Base-by-base conservation (phyloP, 768 basidiomycete genomes). In the Rhodotorula taiwanensis region DNA sequence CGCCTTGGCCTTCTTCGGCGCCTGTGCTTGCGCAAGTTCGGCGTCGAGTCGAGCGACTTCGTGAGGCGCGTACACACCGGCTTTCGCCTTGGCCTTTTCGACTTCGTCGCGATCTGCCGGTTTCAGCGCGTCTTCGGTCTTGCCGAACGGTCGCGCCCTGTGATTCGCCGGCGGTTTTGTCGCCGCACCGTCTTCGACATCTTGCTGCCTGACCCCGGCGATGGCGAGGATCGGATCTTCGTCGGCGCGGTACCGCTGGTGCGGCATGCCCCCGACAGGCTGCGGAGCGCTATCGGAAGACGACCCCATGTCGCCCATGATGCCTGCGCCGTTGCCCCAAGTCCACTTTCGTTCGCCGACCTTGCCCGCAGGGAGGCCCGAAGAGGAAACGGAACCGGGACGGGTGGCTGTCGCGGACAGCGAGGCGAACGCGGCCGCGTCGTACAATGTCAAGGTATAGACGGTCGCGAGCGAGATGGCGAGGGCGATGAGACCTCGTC, bases 401-500 rank as follows among this genome's bases (percentile, higher is more conserved):
- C 36, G 10, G 36, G 9, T 39, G 36, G 36, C 36, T 9, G 36
- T 16, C 36, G 36, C 36, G 36, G 36, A 39, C 11, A 20, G 13
- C 41, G 41, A 41, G 23, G 20, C 20, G 16, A 21, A 10, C 8
- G 43, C 20, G 16, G 11, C 43, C 13, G 43, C 43, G 23, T 18
- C 20, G 43, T 44, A n/a, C 15, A n/a, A 21, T 34, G 25, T 9
- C 25, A 53, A 36, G 8, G n/a, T 8, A 13, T 25, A 25, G 36
- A 16, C 6, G 52, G n/a, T 23, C 33, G 15, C 18, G 52, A 30
- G 52, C 7, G 33, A 16, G 39, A 53, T 15, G 25, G 52, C 20
- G n/a, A 61, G 3, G 28, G 30, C 16, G 41, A 61, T 39, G 25
- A 30, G 11, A 27, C 51, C 52, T 49, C 52, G 27, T 16, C 53